Evolutionary conservation across 2,329 filamentous ascomycete species (phyloP).

Genomic region (Ceratocystiopsis minuta): DNA sequence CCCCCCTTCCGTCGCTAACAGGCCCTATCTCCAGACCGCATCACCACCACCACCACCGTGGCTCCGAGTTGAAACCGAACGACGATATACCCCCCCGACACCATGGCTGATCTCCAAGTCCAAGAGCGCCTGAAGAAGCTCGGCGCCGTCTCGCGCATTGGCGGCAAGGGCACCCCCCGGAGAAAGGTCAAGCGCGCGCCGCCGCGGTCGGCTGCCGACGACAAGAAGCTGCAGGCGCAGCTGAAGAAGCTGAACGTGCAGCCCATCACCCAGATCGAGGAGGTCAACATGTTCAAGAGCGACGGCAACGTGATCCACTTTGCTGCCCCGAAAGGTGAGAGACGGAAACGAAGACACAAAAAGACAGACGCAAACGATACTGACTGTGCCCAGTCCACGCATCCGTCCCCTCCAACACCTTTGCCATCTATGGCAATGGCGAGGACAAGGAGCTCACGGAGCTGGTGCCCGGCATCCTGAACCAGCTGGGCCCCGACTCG

Average conservation of each 20-base stretch:
- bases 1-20: no score
- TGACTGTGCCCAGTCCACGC: conserved; percentile 95
- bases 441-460: conserved; percentile 99
- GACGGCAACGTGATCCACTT: conserved; percentile 99
- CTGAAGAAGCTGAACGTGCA: conserved; percentile 99
- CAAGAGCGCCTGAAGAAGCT: conserved; percentile 44
- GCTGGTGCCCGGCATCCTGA: conserved; percentile 96
- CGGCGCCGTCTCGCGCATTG: conserved; percentile 39
- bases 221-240: conserved; percentile 97
- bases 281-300: conserved; percentile 99
- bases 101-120: conserved; percentile 29
- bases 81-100: conserved; percentile 3
- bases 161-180: conserved; percentile 94
- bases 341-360: no score
- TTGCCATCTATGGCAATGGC: conserved; percentile 95
- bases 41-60: conserved; percentile 2
- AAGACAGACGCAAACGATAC: no score
- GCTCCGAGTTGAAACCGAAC: conserved; percentile 3
- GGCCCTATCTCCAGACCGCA: no score
- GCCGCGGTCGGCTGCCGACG: conserved; percentile 80
- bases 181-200: conserved; percentile 97
- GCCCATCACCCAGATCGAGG: conserved; percentile 98
- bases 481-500: conserved; percentile 97
- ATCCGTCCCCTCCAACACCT: conserved; percentile 94
- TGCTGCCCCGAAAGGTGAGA: conserved; percentile 86